Base-by-base conservation (phyloP, 1,139 yeast species). In the Geotrichum candidum region DNA sequence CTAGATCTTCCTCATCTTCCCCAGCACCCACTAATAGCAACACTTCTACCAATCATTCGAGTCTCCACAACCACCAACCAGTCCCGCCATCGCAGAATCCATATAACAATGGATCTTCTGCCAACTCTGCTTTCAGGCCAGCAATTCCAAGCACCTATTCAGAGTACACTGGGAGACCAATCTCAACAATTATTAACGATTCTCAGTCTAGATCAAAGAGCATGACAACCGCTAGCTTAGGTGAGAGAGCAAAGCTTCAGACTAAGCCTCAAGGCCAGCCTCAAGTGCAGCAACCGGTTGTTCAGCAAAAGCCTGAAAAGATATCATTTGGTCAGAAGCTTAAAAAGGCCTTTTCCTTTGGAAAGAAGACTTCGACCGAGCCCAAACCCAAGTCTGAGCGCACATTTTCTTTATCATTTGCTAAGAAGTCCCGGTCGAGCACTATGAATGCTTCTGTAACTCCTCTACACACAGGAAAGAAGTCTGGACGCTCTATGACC, bases 321-420 rank as follows among this genome's bases (percentile, higher is more conserved):
- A 25, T 60, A 1, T 56, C 65, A 3, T 61, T 68, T 51, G 64
- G 68, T 2, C 63, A 65, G 9, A 64, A 65, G 56, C 62, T 70
- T 54, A 68, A 64, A 41, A 69, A 68, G 63, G 72, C 69, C 3
- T 68, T 70, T 48, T 58, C 70, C 3, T 68, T 70, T 60, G 69
- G 68, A 15, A 52, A 46, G 23, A 63, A 61, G 53, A 1, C 48
- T n/a, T 46, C 52, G 38, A n/a, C 35, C 4, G 50, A 41, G 27
- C 22, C 33, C 13, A 29, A 48, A 22, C 15, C 41, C 41, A 25
- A 41, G 41, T 13, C 48, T 10, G 31, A 48, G 31, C 51, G 61
- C 22, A 50, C 61, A 3, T 59, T 59, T 51, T 59, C 61, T 10
- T 31, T 59, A 18, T 59, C 61, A 5, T 59, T 59, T 51, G 15